Conservation (phyloP, 2,329 filamentous ascomycete genomes). For the Penicillium sp. region DNA sequence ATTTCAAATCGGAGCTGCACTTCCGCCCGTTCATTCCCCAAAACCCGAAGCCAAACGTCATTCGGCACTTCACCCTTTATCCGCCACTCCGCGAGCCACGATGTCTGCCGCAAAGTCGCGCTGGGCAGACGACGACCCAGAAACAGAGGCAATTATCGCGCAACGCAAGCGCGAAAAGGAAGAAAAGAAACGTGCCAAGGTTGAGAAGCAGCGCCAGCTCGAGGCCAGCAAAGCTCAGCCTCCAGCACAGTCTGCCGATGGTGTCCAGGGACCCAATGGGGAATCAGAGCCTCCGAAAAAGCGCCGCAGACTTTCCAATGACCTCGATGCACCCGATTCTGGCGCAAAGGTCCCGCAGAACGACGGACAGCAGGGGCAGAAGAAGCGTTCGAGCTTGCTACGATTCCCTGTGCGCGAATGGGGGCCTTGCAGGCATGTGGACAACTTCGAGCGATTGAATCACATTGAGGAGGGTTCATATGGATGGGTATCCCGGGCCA, state of each 20-base stretch:
- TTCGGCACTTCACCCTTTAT: constrained; percentile 10
- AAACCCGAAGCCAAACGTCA: constrained; percentile 29
- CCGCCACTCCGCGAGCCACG: constrained; percentile 7
- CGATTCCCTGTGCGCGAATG: constrained; percentile 69
- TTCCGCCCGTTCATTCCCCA: constrained; percentile 26
- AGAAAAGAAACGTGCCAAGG: constrained; percentile 80
- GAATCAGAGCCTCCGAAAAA: constrained; percentile 55
- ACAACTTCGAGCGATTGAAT: constrained; percentile 89
- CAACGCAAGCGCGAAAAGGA: constrained; percentile 79
- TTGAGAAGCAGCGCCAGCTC: constrained; percentile 71
- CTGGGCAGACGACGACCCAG: constrained; percentile 84
- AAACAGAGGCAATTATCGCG: constrained; percentile 66
- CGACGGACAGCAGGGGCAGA: constrained; percentile 23
- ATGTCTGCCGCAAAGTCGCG: constrained; percentile 70
- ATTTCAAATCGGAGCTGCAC: constrained; percentile 34
- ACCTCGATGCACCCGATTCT: constrained; percentile 25
- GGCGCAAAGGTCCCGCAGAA: constrained; percentile 21
- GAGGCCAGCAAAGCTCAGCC: constrained; percentile 47
- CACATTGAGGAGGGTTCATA: constrained; percentile 98
- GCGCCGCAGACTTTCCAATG: constrained; percentile 61
- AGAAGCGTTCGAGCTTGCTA: constrained; percentile 58
- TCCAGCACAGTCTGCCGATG: constrained; percentile 27
- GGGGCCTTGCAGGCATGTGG: constrained; percentile 71
- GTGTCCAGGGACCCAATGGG: constrained; percentile 23
- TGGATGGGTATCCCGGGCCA: constrained; percentile 86